phyloP scores from a whole-genome alignment of 768 basidiomycete species.

The Phlegmacium glaucopus region DNA sequence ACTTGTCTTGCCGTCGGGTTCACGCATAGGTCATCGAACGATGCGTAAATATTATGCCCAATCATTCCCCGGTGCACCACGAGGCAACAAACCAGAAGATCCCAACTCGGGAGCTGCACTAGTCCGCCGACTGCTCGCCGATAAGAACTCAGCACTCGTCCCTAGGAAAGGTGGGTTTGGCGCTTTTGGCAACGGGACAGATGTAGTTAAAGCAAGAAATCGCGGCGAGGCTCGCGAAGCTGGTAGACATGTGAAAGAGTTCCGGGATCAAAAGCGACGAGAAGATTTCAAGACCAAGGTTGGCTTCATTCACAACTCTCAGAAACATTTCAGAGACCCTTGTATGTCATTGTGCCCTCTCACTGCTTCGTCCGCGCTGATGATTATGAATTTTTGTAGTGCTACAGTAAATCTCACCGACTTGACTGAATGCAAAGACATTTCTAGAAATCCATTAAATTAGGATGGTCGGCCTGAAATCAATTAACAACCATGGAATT shows the following conservation, averaged over 20 bases:
- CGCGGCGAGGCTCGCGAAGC: constrained; percentile 94
- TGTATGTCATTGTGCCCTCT: constrained; percentile 36
- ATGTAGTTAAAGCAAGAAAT: constrained; percentile 89
- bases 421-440: background rate
- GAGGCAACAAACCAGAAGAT: constrained; percentile 46
- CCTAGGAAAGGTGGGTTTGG: constrained; percentile 85
- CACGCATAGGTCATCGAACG: constrained; percentile 87
- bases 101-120: constrained; percentile 72
- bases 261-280: constrained; percentile 72
- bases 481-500: background rate
- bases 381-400: constrained; percentile 19
- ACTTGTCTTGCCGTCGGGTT: constrained; percentile 90
- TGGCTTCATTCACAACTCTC: constrained; percentile 75
- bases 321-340: constrained; percentile 87
- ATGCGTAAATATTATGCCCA: constrained; percentile 87
- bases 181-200: constrained; percentile 76
- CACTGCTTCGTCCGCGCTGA: background rate
- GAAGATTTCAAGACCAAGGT: constrained; percentile 87
- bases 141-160: constrained; percentile 83
- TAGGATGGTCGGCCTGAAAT: too few species aligned
- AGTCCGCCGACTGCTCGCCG: constrained; percentile 73
- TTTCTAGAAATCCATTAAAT: too few species aligned
- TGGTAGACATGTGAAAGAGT: constrained; percentile 79
- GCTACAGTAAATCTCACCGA: constrained; percentile 23
- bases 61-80: constrained; percentile 51